These are phyloP conservation scores for Cladorrhinum samala DNA, from an alignment of 495 filamentous ascomycete genomes.

Conservation along the genomic window DNA sequence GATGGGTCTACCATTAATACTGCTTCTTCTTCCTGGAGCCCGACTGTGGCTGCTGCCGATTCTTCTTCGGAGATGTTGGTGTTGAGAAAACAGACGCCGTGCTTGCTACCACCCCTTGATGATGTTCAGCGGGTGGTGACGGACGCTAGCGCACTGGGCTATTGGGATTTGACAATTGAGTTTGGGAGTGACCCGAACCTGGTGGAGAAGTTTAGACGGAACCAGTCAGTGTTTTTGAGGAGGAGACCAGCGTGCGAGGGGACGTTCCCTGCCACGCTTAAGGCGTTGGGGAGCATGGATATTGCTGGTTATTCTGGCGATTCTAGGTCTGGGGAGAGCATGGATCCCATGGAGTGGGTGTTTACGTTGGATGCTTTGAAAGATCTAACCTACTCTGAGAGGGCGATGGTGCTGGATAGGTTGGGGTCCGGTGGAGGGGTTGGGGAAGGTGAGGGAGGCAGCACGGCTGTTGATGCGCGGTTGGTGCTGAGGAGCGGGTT, in stretches of 20 bases:
- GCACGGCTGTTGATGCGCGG: conserved; percentile 71
- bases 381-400: conserved; percentile 68
- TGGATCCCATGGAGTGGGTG: conserved; percentile 64
- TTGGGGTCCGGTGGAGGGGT: conserved; percentile 36
- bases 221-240: conserved; percentile 75
- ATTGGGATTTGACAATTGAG: conserved; percentile 82
- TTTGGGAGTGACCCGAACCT: conserved; percentile 60
- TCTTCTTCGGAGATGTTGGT: conserved; percentile 19
- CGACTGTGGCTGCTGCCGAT: no score
- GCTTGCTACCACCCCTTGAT: conserved; percentile 74
- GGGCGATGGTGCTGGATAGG: conserved; percentile 59
- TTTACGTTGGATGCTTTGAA: conserved; percentile 58
- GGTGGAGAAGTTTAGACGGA: conserved; percentile 62
- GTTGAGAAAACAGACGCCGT: conserved; percentile 53
- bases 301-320: conserved; percentile 13
- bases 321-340: conserved; percentile 10
- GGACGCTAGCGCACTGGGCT: conserved; percentile 52
- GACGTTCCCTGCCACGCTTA: conserved; percentile 68
- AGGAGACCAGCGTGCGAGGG: conserved; percentile 64
- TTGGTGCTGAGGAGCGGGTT: conserved; percentile 63
- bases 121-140: conserved; percentile 63
- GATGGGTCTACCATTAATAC: no score
- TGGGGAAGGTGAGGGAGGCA: conserved; percentile 41
- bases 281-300: conserved; percentile 46
- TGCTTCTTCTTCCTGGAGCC: no score